Evolutionary conservation across 345 rosid species (phyloP), one percentile per base, ranked within the genome.

Genomic region (Populus nigra): DNA sequence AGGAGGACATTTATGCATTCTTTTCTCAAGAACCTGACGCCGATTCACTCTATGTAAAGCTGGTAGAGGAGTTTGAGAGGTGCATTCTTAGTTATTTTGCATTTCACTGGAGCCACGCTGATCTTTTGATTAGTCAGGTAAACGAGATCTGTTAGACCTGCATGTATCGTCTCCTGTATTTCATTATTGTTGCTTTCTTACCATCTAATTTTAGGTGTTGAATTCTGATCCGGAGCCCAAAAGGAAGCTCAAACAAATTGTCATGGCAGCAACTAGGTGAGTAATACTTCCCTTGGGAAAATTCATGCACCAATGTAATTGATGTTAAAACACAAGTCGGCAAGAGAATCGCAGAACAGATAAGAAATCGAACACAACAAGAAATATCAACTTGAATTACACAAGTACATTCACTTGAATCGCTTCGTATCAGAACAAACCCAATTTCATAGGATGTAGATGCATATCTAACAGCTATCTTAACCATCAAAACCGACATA

Each of bases 201-300:
- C 8, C 31, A 23, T 67, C 16, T 43, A 7, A 33, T 73, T 61
- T 77, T 73, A 95, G 99, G 90, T 86, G 47, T 63, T 93, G 81
- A 85, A 89, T 55, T 86, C 77, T 43, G 94, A 88, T 73, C 80
- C 87, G 29, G 90, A 84, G 45, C 86, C 86, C 71, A 87, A 84
- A 70, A 83, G 85, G 74, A 93, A 89, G 87, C 80, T 96, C 31
- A 93, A 91, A 74, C 83, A 86, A 65, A 79, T 92, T 17, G 86
- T 91, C 63, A 88, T 93, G 92, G 93, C 97, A 80, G 99, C 99
- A 8, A 93, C 99, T 39, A 91, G 99, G 99, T 91, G 71, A 55
- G 57, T 8, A 29, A 3, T 8, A 27, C 20, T 27, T 31, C 13
- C 5, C 17, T 23, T 23, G 23, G 45, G 35, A 61, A 63, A 17